Base-by-base conservation (phyloP, 768 basidiomycete species). In the Panellus pusillus region DNA sequence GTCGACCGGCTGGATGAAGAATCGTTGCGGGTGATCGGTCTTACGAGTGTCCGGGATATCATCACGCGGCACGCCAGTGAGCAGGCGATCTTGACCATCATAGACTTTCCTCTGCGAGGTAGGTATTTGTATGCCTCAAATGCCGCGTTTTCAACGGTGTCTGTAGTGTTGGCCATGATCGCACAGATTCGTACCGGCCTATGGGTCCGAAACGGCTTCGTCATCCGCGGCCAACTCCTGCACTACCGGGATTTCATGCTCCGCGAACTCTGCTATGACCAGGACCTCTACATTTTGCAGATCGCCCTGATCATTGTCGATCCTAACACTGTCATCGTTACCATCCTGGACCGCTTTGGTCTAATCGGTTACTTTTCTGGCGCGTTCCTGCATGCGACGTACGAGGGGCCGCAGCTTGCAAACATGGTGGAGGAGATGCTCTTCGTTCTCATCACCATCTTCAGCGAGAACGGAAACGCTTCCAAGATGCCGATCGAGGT, bases 161-260 rank as follows among this genome's bases (percentile, higher is more conserved):
- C 6, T 50, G 9, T 19, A 94, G 93, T 92, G 6, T 75, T 94
- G 24, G 82, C 87, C 1, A 93, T 95, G 86, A 86, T 96, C 41
- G 93, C 95, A 0, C 97, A 98, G 67, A 93, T 98, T 46, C 84
- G 94, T 20, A 89, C 92, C 0, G 94, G 94, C 0, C 78, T 98
- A 4, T 99, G 97, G 97, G 95, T 97, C 8, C 89, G 96, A 49
- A 99, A 99, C 62, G 97, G 97, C 4, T 91, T 94, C 64, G 89
- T 89, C 14, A 95, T 98, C 61, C 87, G 96, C 1, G 93, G 94
- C 0, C 97, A 98, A 68, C 77, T 94, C 4, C 80, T 95, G 47
- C 96, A 98, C 67, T 99, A 99, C 68, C 88, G 94, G 24, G 96
- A 98, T 67, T 93, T 93, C 69, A 89, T 91, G 81, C 83, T 98